Percentiles rank a stretch among this genome's conserved stretches.
These are phyloP conservation scores for Dactylonectria estremocensis DNA, from an alignment of 2,329 filamentous ascomycete genomes.

Conservation along the genomic window DNA sequence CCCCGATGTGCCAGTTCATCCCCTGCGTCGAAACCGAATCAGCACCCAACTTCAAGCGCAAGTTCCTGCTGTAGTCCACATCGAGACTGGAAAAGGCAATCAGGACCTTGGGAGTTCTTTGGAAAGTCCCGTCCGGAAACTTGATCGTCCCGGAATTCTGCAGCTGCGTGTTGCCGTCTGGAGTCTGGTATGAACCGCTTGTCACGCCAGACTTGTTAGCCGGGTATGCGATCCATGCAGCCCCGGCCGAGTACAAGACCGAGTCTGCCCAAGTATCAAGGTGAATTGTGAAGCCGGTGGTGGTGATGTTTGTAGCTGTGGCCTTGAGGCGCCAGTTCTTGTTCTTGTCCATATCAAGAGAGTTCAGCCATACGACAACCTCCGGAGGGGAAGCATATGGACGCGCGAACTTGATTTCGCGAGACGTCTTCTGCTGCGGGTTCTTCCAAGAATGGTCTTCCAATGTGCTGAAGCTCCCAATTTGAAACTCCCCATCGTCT, in stretches of 20 bases:
- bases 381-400: constrained; percentile 25
- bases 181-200: constrained; percentile 32
- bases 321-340: constrained; percentile 30
- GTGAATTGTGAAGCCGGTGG: constrained; percentile 29
- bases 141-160: background rate
- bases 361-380: constrained; percentile 33
- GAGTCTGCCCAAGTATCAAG: constrained; percentile 31
- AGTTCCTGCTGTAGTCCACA: constrained; percentile 4
- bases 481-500: constrained; percentile 29
- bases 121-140: constrained; percentile 11
- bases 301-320: constrained; percentile 15
- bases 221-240: constrained; percentile 33
- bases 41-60: constrained; percentile 18
- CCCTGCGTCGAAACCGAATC: constrained; percentile 5
- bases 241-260: constrained; percentile 18
- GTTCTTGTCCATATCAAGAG: constrained; percentile 29
- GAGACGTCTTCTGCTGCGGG: constrained; percentile 22
- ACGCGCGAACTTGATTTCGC: constrained; percentile 28
- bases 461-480: constrained; percentile 29
- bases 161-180: background rate
- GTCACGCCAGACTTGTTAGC: constrained; percentile 21
- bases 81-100: constrained; percentile 21
- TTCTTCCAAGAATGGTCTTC: constrained; percentile 34
- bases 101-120: constrained; percentile 19
- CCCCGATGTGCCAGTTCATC: constrained; percentile 26